These are phyloP conservation scores for Cucurbitaria berberidis DNA, from an alignment of 2,329 filamentous ascomycete genomes.

Conservation along the genomic window DNA sequence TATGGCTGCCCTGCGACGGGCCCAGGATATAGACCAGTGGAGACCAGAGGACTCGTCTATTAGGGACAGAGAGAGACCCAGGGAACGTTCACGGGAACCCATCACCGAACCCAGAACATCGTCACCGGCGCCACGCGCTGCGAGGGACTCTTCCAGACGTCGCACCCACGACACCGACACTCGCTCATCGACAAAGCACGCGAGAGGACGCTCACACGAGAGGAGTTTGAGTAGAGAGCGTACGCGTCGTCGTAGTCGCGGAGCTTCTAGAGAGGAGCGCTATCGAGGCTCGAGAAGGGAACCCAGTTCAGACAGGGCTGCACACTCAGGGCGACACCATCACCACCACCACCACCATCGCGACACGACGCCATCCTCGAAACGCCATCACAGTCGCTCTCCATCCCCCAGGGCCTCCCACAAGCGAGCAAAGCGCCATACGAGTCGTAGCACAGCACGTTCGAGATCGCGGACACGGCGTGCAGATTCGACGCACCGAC, in stretches of 20 bases:
- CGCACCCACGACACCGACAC: constrained; percentile 36
- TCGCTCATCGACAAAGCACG: constrained; percentile 32
- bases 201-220: constrained; percentile 40
- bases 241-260: constrained; percentile 42
- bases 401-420: constrained; percentile 42
- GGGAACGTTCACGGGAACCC: constrained; percentile 35
- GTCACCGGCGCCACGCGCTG: constrained; percentile 46
- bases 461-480: constrained; percentile 44
- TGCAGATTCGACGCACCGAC: constrained; percentile 37
- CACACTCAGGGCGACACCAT: constrained; percentile 41
- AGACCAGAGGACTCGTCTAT: constrained; percentile 49
- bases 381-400: constrained; percentile 48
- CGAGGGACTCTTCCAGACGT: constrained; percentile 42
- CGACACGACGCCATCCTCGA: constrained; percentile 47
- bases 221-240: constrained; percentile 42
- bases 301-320: constrained; percentile 45
- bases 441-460: constrained; percentile 45
- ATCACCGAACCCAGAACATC: constrained; percentile 39
- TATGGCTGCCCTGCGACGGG: constrained; percentile 52
- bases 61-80: constrained; percentile 38
- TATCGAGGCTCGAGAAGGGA: constrained; percentile 46
- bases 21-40: constrained; percentile 53
- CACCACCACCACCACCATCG: constrained; percentile 37
- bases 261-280: constrained; percentile 40
- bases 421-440: constrained; percentile 43